Conservation (phyloP, 352 stramenopile genomes). For the Globisporangium cystogenes region DNA sequence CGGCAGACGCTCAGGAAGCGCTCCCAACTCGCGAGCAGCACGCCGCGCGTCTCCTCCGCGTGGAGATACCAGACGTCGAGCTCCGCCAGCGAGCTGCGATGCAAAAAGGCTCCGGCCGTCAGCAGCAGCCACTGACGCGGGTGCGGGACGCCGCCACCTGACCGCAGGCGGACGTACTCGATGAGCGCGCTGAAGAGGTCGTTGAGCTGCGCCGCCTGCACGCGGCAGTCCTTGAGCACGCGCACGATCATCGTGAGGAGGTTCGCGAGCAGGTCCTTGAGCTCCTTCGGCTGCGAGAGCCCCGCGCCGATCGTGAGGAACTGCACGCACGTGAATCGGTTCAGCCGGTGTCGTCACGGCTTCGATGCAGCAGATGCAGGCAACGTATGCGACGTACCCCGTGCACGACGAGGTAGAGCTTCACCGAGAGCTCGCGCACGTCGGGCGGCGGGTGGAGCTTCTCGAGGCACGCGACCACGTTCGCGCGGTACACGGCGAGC, state of each 20-base stretch:
- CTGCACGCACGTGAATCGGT: constrained; percentile 2
- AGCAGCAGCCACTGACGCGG: too few species aligned
- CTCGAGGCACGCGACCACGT: constrained; percentile 32
- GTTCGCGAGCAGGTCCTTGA: constrained; percentile 65
- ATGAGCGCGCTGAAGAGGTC: constrained; percentile 61
- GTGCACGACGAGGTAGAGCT: constrained; percentile 61
- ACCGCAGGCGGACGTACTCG: constrained; percentile 24
- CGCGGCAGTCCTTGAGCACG: constrained; percentile 52
- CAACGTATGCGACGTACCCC: constrained; percentile 26
- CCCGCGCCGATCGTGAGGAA: constrained; percentile 68
- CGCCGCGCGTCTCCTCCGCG: constrained; percentile 42
- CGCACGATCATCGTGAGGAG: constrained; percentile 51
- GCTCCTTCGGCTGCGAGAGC: constrained; percentile 69
- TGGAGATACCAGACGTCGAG: constrained; percentile 77
- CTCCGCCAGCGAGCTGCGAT: constrained; percentile 37
- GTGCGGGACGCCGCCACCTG: too few species aligned
- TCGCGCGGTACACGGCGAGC: constrained; percentile 36
- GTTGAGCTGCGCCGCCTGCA: constrained; percentile 35
- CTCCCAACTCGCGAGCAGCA: constrained; percentile 65
- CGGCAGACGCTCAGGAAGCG: constrained; percentile 64
- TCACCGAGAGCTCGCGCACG: constrained; percentile 29
- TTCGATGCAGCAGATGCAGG: too few species aligned
- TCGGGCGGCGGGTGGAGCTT: constrained; percentile 13
- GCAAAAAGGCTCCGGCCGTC: too few species aligned
- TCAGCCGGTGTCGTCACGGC: too few species aligned